Evolutionary conservation across 768 basidiomycete genomes (phyloP).

Genomic region (Rhodotorula paludigena): DNA sequence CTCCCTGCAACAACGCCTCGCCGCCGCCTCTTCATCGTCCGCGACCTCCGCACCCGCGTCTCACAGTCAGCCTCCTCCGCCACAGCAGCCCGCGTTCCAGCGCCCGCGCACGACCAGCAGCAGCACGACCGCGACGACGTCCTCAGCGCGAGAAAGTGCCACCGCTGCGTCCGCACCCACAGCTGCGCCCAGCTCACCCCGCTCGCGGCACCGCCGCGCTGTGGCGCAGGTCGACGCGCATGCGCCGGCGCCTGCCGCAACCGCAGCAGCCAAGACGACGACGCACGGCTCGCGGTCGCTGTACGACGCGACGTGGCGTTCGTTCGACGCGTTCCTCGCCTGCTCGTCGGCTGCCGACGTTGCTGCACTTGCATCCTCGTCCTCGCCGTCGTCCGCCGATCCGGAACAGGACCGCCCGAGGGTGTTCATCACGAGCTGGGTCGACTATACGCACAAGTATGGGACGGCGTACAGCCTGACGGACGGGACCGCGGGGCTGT

Average conservation of each 20-base stretch:
- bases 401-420: conserved; percentile 41
- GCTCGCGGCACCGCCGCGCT: neutral
- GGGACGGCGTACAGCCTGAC: conserved; percentile 99
- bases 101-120: neutral
- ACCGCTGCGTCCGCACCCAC: neutral
- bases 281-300: conserved; percentile 14
- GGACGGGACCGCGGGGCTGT: conserved; percentile 87
- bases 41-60: neutral
- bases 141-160: neutral
- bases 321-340: conserved; percentile 29
- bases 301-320: conserved; percentile 34
- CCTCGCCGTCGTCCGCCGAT: neutral
- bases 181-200: neutral
- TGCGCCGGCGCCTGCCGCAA: neutral
- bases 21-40: neutral
- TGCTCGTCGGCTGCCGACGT: neutral
- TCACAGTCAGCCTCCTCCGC: neutral
- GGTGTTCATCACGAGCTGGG: conserved; percentile 96
- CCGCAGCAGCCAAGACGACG: neutral
- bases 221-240: neutral
- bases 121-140: neutral
- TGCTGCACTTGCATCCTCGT: neutral
- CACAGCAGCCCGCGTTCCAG: conserved; percentile 21
- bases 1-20: too few species aligned
- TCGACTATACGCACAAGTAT: conserved; percentile 98